Evolutionary conservation across 805 yeast genomes (phyloP).

Genomic region (Wickerhamiella dianesei): DNA sequence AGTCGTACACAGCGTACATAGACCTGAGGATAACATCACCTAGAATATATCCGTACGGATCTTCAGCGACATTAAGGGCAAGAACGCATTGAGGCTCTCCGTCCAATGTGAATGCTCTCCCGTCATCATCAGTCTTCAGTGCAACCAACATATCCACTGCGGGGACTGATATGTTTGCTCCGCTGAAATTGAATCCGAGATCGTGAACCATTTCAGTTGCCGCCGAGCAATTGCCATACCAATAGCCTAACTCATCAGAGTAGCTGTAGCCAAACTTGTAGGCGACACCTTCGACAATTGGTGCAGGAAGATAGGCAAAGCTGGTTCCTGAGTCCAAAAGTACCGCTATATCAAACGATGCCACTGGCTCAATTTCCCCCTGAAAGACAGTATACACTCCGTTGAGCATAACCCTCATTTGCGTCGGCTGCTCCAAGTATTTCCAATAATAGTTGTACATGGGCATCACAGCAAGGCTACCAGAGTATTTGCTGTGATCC

Average conservation of each 20-base stretch:
- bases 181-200: constrained; percentile 25
- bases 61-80: constrained; percentile 19
- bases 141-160: constrained; percentile 9
- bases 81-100: constrained; percentile 17
- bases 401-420: constrained; percentile 15
- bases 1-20: constrained; percentile 60
- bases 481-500: constrained; percentile 31
- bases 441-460: constrained; percentile 18
- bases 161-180: constrained; percentile 18
- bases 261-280: constrained; percentile 29
- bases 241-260: constrained; percentile 27
- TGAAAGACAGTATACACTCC: constrained; percentile 2
- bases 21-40: constrained; percentile 57
- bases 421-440: constrained; percentile 13
- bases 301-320: constrained; percentile 34
- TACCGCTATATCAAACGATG: constrained; percentile 28
- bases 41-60: constrained; percentile 30
- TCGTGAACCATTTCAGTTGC: constrained; percentile 22
- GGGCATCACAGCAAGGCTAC: constrained; percentile 26
- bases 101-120: constrained; percentile 26
- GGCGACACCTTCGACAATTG: constrained; percentile 21
- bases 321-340: constrained; percentile 49
- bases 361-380: constrained; percentile 1
- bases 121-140: constrained; percentile 10
- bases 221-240: constrained; percentile 20